Base-by-base conservation (phyloP, 129 eudicot species). In the Helianthus tuberosus region DNA sequence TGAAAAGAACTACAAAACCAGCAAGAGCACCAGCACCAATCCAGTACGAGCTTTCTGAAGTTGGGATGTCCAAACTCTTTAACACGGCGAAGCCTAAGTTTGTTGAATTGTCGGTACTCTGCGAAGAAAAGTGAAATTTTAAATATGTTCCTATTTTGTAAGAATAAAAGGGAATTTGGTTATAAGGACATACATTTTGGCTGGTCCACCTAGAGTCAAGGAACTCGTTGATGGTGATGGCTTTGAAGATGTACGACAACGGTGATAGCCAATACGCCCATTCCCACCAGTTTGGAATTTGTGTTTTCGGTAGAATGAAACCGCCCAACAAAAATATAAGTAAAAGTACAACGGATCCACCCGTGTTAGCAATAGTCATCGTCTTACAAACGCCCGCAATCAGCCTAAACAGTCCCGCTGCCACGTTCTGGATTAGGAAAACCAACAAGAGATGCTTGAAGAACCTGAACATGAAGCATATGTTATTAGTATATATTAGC, bases 351-450 rank as follows among this genome's bases (percentile, higher is more conserved):
- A 94, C 77, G 12, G 93, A 73, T 65, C 98, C 98, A 4, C 97
- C 93, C 1, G 93, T 88, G 73, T 91, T 79, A 11, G 98, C 86
- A 41, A 90, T 82, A 41, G 86, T 83, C 88, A 83, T 83, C 0
- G 96, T 88, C 83, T 91, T 84, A 66, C 98, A 91, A 12, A 90
- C 62, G 12, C 87, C 96, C 14, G 96, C 96, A 67, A 81, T 85
- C 69, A 90, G 61, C 83, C 97, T 89, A 76, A 90, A 86, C 16
- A 86, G n/a, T 20, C 96, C 97, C 3, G 91, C 89, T 20, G 98
- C 97, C 87, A 86, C 88, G 68, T 88, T 93, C 76, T 94, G 98
- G 86, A 94, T 90, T 29, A 81, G 70, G 63, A 94, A 94, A 48
- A 85, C 84, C 79, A 90, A 48, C 59, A 94, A 52, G 2, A 91